Evolutionary conservation across 1,284 basidiomycete species (phyloP), one percentile per base, ranked within the genome.

Genomic region (Heimioporus punctisporus): DNA sequence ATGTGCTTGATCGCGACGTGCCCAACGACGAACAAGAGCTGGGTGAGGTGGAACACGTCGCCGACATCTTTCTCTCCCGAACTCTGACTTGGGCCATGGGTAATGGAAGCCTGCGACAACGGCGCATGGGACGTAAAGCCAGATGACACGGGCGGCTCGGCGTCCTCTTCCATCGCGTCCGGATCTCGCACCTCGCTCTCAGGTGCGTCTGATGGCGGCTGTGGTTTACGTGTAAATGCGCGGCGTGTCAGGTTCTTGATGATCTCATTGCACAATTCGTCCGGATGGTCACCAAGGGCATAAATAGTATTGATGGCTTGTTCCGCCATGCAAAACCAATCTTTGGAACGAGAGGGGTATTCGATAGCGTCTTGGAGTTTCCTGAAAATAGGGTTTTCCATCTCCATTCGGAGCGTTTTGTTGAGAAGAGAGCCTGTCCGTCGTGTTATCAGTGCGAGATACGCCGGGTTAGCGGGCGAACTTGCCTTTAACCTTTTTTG

Each of bases 1-100:
- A 98, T 94, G 59, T 99, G 95, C 73, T 98, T 98, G 74, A 99
- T 93, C 8, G 95, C 95, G 21, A 97, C 92, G 71, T 99, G 97
- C 0, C 97, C 97, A 7, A 98, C 95, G 41, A 93, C 83, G 68
- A 98, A 99, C 9, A 99, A 77, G 21, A 98, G 81, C 69, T 98
- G 96, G 52, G 91, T 92, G 19, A 99, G 81, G 56, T 87, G 83
- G 70, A 97, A 98, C 0, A 91, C 87, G 57, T 95, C 90, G 0
- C 88, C 88, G 2, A 82, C 65, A 58, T 92, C 89, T 49, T 80
- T 79, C 54, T 71, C 72, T 28, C 72, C 70, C 6, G 21, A 60
- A 44, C 30, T 59, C 44, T 45, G 55, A 31, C 49, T 58, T 6
- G 46, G 54, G 12, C 43, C 55, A 9, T 56, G 59, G 4, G 48